Evolutionary conservation across 768 basidiomycete genomes (phyloP).

Genomic region (Leccinum variicolor): DNA sequence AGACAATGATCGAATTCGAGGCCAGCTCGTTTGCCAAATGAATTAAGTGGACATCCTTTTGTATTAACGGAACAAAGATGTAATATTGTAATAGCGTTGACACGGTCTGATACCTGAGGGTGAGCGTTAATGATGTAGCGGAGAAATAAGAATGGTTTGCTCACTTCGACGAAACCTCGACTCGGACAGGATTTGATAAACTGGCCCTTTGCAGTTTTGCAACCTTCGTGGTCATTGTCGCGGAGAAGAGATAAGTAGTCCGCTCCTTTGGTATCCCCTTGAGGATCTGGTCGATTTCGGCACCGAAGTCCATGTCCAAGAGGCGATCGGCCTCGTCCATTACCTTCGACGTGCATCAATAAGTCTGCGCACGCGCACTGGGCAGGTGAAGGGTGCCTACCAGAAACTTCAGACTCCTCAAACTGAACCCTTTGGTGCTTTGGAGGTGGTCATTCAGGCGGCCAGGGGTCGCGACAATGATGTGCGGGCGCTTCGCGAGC

Average conservation of each 20-base stretch:
- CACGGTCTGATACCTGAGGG: conserved; percentile 88
- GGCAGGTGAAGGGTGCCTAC: conserved; percentile 42
- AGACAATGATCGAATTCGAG: conserved; percentile 92
- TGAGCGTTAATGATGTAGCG: background rate
- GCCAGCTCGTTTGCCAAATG: conserved; percentile 87
- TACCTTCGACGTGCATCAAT: conserved; percentile 52
- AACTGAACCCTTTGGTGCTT: conserved; percentile 94
- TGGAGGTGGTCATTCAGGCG: conserved; percentile 91
- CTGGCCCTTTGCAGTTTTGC: conserved; percentile 94
- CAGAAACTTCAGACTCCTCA: conserved; percentile 82
- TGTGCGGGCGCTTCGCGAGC: conserved; percentile 89
- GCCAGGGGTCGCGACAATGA: conserved; percentile 94
- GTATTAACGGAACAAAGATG: conserved; percentile 85
- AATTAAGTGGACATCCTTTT: conserved; percentile 90
- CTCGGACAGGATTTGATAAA: conserved; percentile 86
- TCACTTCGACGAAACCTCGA: conserved; percentile 92
- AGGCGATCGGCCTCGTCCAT: conserved; percentile 96
- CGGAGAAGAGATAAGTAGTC: conserved; percentile 94
- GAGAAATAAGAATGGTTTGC: conserved; percentile 22
- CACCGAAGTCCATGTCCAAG: conserved; percentile 95
- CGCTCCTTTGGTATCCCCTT: conserved; percentile 93
- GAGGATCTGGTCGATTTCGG: conserved; percentile 93
- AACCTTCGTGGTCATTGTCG: conserved; percentile 98
- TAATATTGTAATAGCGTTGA: conserved; percentile 95
- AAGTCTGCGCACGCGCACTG: background rate